phyloP scores from a whole-genome alignment of 2,329 filamentous ascomycete species.

The Nannizziopsis barbatae region DNA sequence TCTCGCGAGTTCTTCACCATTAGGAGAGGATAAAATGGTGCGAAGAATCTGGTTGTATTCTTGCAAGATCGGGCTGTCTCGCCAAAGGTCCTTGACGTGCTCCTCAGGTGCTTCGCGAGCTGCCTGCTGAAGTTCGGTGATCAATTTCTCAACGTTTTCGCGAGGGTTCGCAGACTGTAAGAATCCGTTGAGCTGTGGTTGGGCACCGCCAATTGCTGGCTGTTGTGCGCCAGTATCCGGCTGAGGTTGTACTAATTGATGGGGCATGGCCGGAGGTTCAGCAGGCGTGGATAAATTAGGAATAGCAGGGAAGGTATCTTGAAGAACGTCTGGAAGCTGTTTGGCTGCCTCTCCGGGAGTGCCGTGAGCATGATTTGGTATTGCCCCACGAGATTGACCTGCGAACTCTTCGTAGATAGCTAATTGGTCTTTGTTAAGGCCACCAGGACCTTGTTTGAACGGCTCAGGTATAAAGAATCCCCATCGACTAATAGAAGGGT shows the following conservation, averaged over 20 bases:
- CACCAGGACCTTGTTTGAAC: slow-evolving; percentile 71
- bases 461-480: slow-evolving; percentile 87
- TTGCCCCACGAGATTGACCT: slow-evolving; percentile 61
- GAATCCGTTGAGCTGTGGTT: slow-evolving; percentile 51
- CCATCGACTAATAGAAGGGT: slow-evolving; percentile 75
- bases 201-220: slow-evolving; percentile 28
- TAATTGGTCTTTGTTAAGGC: slow-evolving; percentile 82
- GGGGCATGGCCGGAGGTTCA: slow-evolving; percentile 50
- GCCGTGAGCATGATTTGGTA: slow-evolving; percentile 44
- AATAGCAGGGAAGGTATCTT: slow-evolving; percentile 49
- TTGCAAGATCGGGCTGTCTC: slow-evolving; percentile 45
- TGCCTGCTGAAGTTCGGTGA: slow-evolving; percentile 47
- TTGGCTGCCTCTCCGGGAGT: slow-evolving; percentile 48
- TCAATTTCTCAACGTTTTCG: slow-evolving; percentile 44
- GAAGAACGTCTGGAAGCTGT: slow-evolving; percentile 51
- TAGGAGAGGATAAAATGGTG: slow-evolving; percentile 43
- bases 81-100: slow-evolving; percentile 46
- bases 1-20: slow-evolving; percentile 47
- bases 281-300: slow-evolving; percentile 53
- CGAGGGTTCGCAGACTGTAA: slow-evolving; percentile 43
- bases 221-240: slow-evolving; percentile 34
- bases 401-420: slow-evolving; percentile 96
- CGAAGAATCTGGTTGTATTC: slow-evolving; percentile 48
- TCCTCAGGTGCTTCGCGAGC: slow-evolving; percentile 48
- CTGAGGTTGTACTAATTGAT: slow-evolving; percentile 44